Evolutionary conservation across 2,329 filamentous ascomycete species (phyloP).

Genomic region (Leptographium wingfieldii): DNA sequence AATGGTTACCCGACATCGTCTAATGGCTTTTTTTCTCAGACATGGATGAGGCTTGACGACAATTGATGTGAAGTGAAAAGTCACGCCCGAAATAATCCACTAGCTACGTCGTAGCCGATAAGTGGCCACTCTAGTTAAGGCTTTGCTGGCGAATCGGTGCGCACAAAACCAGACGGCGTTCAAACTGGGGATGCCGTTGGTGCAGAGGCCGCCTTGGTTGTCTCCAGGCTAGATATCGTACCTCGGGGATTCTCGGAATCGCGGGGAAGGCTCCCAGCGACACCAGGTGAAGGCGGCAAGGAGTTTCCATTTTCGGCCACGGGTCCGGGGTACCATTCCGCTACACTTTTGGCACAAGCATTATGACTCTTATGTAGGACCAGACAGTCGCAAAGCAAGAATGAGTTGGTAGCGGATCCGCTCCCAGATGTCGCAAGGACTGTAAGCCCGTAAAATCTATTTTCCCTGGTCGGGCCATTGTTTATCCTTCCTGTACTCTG

Average conservation of each 20-base stretch:
- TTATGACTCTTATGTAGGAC: neutral
- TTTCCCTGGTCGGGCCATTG: neutral
- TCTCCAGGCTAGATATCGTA: neutral
- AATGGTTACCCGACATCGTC: neutral
- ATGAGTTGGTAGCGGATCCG: neutral
- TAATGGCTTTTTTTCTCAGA: neutral
- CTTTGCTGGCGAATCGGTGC: neutral
- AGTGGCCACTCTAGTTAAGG: neutral
- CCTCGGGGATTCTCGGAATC: constrained; percentile 6
- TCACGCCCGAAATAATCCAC: no score
- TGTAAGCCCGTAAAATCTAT: neutral
- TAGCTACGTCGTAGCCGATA: no score
- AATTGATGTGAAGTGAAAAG: neutral
- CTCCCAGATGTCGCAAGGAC: neutral
- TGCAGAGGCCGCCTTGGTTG: neutral
- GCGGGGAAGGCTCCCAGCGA: neutral
- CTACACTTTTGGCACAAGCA: neutral
- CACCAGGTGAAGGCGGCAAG: neutral
- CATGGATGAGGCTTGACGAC: neutral
- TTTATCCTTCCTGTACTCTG: neutral
- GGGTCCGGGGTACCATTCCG: neutral
- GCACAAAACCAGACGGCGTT: neutral
- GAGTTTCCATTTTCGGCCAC: neutral
- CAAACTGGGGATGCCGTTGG: neutral
- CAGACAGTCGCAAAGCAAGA: neutral